phyloP scores from a whole-genome alignment of 169 alveolate species.

The Plasmodium gonderi region DNA sequence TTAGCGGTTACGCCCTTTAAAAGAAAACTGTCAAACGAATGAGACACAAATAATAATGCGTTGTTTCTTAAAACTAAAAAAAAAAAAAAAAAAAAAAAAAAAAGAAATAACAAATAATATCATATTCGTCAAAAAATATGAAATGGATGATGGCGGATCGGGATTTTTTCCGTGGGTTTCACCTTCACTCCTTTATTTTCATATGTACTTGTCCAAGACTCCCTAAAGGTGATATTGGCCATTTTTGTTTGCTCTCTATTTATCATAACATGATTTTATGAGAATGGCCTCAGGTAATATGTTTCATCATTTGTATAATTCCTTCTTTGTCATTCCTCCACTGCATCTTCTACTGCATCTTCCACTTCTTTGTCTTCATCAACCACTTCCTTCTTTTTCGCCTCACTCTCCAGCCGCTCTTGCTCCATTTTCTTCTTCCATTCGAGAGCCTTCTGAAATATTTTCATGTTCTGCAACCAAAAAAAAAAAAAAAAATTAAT shows the following conservation, averaged over 20 bases:
- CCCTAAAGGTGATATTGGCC: not conserved
- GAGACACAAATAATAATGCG: not conserved
- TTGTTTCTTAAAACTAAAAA: not conserved
- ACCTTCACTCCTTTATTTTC: not conserved
- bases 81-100: not conserved
- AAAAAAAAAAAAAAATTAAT: not conserved
- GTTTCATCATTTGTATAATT: not conserved
- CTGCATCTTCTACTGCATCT: not conserved
- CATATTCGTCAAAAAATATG: not conserved
- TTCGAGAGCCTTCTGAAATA: constrained; percentile 60
- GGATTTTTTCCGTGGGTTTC: not conserved
- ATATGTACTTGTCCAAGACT: not conserved
- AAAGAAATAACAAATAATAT: not conserved
- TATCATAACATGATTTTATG: not conserved
- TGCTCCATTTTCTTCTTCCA: constrained; percentile 69
- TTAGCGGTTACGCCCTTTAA: not conserved
- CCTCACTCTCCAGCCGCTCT: not conserved
- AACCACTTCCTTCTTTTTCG: constrained; percentile 3
- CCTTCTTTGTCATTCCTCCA: not conserved
- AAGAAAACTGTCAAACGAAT: not conserved
- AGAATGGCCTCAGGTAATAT: not conserved
- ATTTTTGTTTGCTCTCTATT: not conserved
- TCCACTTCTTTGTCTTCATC: not conserved
- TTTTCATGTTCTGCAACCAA: constrained; percentile 36
- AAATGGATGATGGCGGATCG: not conserved